Conservation (phyloP, 768 basidiomycete species). For the Agrocybe pediades region DNA sequence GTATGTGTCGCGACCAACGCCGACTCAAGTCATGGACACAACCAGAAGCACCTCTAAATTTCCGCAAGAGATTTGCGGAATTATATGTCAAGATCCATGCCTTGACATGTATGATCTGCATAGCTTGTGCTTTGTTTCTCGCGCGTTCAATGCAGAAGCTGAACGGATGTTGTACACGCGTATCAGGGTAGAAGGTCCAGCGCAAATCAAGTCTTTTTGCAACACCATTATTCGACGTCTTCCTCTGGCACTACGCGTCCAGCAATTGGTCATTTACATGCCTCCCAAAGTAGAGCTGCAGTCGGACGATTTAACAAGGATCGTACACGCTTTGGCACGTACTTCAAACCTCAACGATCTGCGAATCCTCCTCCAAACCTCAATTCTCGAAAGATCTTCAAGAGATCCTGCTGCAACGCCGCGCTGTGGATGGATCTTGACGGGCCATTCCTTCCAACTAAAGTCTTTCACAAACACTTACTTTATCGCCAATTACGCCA, state of each 20-base stretch:
- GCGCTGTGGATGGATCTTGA: conserved; percentile 19
- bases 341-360: conserved; percentile 21
- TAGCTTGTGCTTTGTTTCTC: conserved; percentile 19
- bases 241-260: conserved; percentile 14
- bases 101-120: conserved; percentile 15
- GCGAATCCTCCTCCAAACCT: conserved; percentile 9
- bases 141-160: conserved; percentile 23
- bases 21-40: not conserved
- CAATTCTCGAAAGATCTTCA: not conserved
- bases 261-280: conserved; percentile 16
- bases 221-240: conserved; percentile 15
- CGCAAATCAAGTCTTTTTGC: conserved; percentile 23
- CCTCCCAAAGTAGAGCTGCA: conserved; percentile 18
- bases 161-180: conserved; percentile 23
- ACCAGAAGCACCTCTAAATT: not conserved
- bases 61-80: conserved; percentile 25
- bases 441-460: conserved; percentile 21
- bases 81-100: conserved; percentile 19
- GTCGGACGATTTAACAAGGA: conserved; percentile 19
- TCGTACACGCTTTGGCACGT: conserved; percentile 15
- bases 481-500: conserved; percentile 17
- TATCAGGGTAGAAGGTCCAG: conserved; percentile 12
- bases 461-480: conserved; percentile 24
- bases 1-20: too few relatives aligned
- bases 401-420: conserved; percentile 17